phyloP scores from a whole-genome alignment of 306 rosid species.

The Geum urbanum region DNA sequence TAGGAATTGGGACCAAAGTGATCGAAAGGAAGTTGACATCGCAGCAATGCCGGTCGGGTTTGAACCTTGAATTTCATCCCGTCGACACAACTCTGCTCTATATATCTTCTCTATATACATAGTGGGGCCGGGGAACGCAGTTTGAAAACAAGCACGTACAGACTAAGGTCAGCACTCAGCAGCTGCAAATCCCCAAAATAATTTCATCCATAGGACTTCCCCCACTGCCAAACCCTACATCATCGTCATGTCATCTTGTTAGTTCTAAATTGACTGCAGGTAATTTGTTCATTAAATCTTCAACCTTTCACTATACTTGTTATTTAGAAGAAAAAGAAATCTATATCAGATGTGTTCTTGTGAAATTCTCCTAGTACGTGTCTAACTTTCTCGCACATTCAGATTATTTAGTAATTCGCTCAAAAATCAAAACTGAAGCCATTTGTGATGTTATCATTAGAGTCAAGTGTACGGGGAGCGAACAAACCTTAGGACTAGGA shows the following conservation, averaged over 20 bases:
- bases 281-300: too few relatives aligned
- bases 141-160: slow-evolving; percentile 20
- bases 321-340: too few relatives aligned
- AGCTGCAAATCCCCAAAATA: slow-evolving; percentile 33
- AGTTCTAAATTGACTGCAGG: too few relatives aligned
- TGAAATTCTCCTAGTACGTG: too few relatives aligned
- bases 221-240: slow-evolving; percentile 11
- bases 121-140: not conserved
- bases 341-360: too few relatives aligned
- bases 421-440: too few relatives aligned
- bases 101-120: not conserved
- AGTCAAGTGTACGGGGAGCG: too few relatives aligned
- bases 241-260: slow-evolving; percentile 5
- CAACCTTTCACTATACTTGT: too few relatives aligned
- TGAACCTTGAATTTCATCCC: not conserved
- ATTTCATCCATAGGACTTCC: slow-evolving; percentile 13
- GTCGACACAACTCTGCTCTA: not conserved
- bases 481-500: too few relatives aligned
- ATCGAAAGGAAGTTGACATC: slow-evolving; percentile 2
- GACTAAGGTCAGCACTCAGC: slow-evolving; percentile 28
- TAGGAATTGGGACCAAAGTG: not conserved
- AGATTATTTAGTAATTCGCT: too few relatives aligned
- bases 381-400: too few relatives aligned
- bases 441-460: too few relatives aligned
- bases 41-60: slow-evolving; percentile 9